Evolutionary conservation across 345 rosid genomes (phyloP).

Genomic region (Salix brachista): DNA sequence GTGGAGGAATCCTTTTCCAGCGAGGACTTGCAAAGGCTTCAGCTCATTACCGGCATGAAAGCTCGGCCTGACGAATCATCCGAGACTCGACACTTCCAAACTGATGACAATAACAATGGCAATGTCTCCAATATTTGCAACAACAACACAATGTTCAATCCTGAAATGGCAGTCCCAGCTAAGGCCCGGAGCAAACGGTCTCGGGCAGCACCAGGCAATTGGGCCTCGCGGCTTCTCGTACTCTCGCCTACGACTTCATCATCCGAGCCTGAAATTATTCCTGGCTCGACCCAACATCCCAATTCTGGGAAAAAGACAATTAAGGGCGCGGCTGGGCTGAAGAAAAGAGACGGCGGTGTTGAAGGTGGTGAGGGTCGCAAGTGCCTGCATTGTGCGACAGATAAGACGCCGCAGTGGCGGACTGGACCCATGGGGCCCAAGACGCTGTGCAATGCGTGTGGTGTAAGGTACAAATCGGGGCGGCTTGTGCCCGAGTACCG

Average conservation of each 20-base stretch:
- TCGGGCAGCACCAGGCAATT: slow-evolving; percentile 70
- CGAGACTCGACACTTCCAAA: slow-evolving; percentile 34
- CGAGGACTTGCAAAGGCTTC: slow-evolving; percentile 77
- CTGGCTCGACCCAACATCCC: slow-evolving; percentile 10
- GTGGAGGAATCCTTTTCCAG: slow-evolving; percentile 94
- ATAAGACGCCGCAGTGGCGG: slow-evolving; percentile 85
- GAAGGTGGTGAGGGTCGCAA: slow-evolving; percentile 40
- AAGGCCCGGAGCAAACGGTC: slow-evolving; percentile 97
- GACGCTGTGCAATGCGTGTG: slow-evolving; percentile 89
- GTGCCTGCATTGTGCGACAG: slow-evolving; percentile 69
- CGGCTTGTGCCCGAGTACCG: slow-evolving; percentile 73
- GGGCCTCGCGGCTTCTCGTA: slow-evolving; percentile 78
- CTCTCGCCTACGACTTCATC: slow-evolving; percentile 37
- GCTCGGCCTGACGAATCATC: slow-evolving; percentile 50
- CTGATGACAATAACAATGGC: neutral
- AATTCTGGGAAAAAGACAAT: slow-evolving; percentile 30
- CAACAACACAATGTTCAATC: slow-evolving; percentile 41
- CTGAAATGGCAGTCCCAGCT: slow-evolving; percentile 75
- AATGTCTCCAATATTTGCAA: neutral
- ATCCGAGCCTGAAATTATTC: slow-evolving; percentile 26
- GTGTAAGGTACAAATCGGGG: slow-evolving; percentile 74
- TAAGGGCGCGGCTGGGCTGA: slow-evolving; percentile 26
- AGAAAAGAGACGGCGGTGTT: slow-evolving; percentile 31
- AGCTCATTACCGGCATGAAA: slow-evolving; percentile 70
- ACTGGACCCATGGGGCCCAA: slow-evolving; percentile 84